Evolutionary conservation across 371 early-diverging fungal species (phyloP), one percentile per base, ranked within the genome.

Genomic region (Mucor plumbeus): DNA sequence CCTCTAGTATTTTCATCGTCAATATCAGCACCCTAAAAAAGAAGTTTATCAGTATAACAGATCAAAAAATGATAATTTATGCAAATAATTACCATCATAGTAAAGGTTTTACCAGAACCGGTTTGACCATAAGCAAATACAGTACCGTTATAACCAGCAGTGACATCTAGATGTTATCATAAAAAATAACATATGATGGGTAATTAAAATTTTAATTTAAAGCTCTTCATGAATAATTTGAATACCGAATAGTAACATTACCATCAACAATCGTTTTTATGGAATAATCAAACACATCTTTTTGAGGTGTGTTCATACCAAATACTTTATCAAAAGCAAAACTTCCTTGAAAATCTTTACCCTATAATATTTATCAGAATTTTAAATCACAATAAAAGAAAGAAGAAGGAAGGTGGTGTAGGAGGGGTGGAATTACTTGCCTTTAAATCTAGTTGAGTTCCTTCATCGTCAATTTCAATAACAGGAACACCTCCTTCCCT

Each of bases 121-220:
- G 97, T 97, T 78, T 97, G 98, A 70, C 98, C 98, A 78, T 97
- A 99, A 43, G 98, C 99, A 77, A 99, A 99, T n/a, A 99, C 94
- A 4, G 99, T 99, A 53, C 98, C 98, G 83, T 98, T 98, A 78
- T 93, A 93, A 75, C 93, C 92, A 61, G 89, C 88, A 73, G 91
- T 88, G 61, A 92, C 89, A 77, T 88, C 88, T 87, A 64, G 47
- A 39, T 2, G 8, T 31, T 59, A 33, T 10, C 35, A 40, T 47
- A 38, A 50, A 50, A 31, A 11, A 34, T 43, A 31, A 15, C 19
- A 54, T 21, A 39, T 26, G 35, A 41, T n/a, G 41, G 55, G 57
- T 36, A 34, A 65, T 44, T 44, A 43, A 43, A n/a, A 43, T 43
- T 43, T 43, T 43, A 44, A 44, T 44, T 44, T 44, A 44, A 44